Evolutionary conservation across 306 rosid species (phyloP).

Genomic region (Echinosophora koreensis): DNA sequence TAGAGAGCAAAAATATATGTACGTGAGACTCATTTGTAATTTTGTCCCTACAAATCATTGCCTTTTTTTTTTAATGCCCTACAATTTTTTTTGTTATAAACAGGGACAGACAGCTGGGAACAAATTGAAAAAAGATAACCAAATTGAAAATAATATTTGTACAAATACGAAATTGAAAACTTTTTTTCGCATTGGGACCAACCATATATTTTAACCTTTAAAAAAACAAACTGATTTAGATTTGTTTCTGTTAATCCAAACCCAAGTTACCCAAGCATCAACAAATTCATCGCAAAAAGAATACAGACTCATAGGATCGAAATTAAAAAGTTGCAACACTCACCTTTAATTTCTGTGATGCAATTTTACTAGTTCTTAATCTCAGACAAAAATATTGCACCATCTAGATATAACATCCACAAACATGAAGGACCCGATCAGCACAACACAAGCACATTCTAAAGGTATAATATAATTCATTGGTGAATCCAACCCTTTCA

Average conservation of each 20-base stretch:
- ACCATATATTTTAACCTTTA: neutral
- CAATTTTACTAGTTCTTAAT: neutral
- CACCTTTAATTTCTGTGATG: neutral
- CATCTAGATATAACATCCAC: neutral
- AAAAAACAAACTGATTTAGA: neutral
- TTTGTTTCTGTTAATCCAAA: neutral
- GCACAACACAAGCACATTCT: neutral
- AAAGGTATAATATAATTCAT: neutral
- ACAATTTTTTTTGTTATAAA: neutral
- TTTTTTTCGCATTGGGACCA: too few species aligned
- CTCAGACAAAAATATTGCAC: neutral
- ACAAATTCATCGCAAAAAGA: neutral
- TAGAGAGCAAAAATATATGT: neutral
- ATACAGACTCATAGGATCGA: neutral
- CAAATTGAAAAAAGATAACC: neutral
- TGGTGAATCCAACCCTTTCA: neutral
- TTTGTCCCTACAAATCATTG: neutral
- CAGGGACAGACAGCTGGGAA: too few species aligned
- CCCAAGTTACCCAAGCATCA: neutral
- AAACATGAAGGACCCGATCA: neutral
- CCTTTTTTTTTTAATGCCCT: neutral
- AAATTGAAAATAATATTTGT: too few species aligned
- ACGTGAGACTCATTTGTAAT: neutral
- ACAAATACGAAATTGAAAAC: too few species aligned
- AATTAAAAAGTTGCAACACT: neutral